phyloP scores from a whole-genome alignment of 1,284 basidiomycete genomes.

The Sporisorium iseilematis-ciliati region DNA sequence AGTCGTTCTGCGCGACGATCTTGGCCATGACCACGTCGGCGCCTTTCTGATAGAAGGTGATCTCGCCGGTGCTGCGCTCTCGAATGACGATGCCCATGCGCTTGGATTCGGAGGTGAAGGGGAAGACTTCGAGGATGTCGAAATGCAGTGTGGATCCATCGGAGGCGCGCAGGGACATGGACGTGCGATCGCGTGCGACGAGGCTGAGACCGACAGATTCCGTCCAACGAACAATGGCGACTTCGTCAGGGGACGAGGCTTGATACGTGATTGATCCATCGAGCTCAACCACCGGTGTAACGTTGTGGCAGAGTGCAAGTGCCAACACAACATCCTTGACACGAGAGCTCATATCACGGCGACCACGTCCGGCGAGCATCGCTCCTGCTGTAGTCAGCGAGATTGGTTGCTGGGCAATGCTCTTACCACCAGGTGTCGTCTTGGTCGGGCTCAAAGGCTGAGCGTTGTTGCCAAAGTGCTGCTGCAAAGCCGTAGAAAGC shows the following conservation, averaged over 20 bases:
- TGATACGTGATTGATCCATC: constrained; percentile 95
- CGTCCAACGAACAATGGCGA: constrained; percentile 98
- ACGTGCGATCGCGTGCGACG: constrained; percentile 85
- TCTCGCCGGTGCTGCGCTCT: constrained; percentile 80
- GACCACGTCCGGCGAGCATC: constrained; percentile 82
- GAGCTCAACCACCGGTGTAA: constrained; percentile 93
- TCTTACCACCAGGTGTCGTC: constrained; percentile 6
- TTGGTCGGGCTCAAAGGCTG: constrained; percentile 36
- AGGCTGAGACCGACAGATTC: constrained; percentile 92
- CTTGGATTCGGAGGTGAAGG: constrained; percentile 96
- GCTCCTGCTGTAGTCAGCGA: constrained; percentile 75
- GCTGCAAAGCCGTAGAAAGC: constrained; percentile 80
- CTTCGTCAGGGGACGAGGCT: constrained; percentile 98
- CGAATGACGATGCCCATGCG: constrained; percentile 98
- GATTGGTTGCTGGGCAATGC: constrained; percentile 16
- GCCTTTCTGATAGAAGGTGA: constrained; percentile 94
- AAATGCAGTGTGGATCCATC: constrained; percentile 74
- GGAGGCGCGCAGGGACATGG: constrained; percentile 74
- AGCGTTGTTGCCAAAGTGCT: constrained; percentile 23
- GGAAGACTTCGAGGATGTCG: constrained; percentile 93
- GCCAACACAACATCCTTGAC: constrained; percentile 94
- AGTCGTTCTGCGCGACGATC: constrained; percentile 96
- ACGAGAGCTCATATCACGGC: constrained; percentile 92
- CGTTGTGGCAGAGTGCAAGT: constrained; percentile 96
- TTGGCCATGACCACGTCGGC: constrained; percentile 96